Evolutionary conservation across 768 basidiomycete genomes (phyloP).

Genomic region (Panellus pusillus): DNA sequence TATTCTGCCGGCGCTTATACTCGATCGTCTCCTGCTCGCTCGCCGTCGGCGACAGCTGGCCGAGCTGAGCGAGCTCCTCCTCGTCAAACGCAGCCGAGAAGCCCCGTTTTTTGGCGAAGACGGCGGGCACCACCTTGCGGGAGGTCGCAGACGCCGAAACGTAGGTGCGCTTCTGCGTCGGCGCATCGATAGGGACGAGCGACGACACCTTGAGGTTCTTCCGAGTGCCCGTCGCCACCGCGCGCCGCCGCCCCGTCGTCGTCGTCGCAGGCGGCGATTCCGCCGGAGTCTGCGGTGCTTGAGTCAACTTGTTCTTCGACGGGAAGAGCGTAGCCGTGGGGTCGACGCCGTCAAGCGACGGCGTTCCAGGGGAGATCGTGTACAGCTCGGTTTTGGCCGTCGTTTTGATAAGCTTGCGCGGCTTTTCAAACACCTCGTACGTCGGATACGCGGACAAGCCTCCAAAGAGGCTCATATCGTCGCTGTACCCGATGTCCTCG

Average conservation of each 20-base stretch:
- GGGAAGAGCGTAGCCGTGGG: conserved; percentile 16
- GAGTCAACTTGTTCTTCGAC: neutral
- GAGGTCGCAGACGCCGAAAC: conserved; percentile 19
- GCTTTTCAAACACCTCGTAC: neutral
- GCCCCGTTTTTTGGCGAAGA: conserved; percentile 46
- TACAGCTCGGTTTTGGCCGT: conserved; percentile 8
- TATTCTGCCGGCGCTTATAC: conserved; percentile 67
- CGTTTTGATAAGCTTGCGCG: conserved; percentile 4
- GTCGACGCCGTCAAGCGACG: conserved; percentile 12
- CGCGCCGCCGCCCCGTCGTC: conserved; percentile 1
- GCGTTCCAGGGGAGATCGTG: conserved; percentile 14
- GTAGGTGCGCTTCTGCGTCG: conserved; percentile 24
- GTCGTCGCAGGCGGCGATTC: neutral
- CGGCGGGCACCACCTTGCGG: conserved; percentile 21
- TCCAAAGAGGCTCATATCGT: conserved; percentile 18
- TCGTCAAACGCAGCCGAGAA: conserved; percentile 39
- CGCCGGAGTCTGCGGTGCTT: neutral
- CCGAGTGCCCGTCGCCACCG: conserved; percentile 44
- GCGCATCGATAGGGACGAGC: conserved; percentile 33
- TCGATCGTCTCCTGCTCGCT: conserved; percentile 57
- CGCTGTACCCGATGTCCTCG: conserved; percentile 10
- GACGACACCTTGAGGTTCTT: conserved; percentile 51
- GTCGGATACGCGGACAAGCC: conserved; percentile 9
- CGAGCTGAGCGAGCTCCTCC: conserved; percentile 32
- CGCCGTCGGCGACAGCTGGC: conserved; percentile 24